Conservation (phyloP, 768 basidiomycete species). For the Boletus rubescentipes region DNA sequence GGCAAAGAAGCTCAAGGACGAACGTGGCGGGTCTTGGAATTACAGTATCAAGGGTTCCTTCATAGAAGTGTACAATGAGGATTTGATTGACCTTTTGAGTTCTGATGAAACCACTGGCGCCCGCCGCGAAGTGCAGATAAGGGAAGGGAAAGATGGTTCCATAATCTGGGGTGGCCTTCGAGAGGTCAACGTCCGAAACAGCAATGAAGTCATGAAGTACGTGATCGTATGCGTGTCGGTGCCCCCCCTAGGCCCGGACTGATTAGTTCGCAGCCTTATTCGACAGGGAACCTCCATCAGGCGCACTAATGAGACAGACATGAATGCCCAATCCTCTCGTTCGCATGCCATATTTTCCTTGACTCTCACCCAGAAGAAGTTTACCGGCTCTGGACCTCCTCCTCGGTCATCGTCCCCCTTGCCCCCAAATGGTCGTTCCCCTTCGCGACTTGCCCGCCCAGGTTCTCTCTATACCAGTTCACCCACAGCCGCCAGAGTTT, state of each 20-base stretch:
- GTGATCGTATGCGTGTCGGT: constrained; percentile 32
- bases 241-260: constrained; percentile 15
- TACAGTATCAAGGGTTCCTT: constrained; percentile 86
- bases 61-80: constrained; percentile 99
- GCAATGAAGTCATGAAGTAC: constrained; percentile 89
- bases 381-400: constrained; percentile 63
- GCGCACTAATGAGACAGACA: constrained; percentile 95
- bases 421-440: constrained; percentile 70
- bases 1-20: constrained; percentile 74
- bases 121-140: constrained; percentile 87
- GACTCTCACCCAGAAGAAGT: constrained; percentile 90
- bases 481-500: constrained; percentile 44
- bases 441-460: constrained; percentile 79
- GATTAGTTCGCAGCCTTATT: constrained; percentile 60
- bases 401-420: constrained; percentile 78
- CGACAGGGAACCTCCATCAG: constrained; percentile 88
- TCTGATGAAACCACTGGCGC: constrained; percentile 64
- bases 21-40: constrained; percentile 73
- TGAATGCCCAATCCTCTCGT: constrained; percentile 98
- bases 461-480: constrained; percentile 65
- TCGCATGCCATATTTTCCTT: constrained; percentile 99
- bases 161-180: constrained; percentile 97
- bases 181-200: constrained; percentile 84
- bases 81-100: constrained; percentile 91
- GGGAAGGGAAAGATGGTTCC: constrained; percentile 95